phyloP scores from a whole-genome alignment of 305 asterid genomes.

The Fraxinus greggii region DNA sequence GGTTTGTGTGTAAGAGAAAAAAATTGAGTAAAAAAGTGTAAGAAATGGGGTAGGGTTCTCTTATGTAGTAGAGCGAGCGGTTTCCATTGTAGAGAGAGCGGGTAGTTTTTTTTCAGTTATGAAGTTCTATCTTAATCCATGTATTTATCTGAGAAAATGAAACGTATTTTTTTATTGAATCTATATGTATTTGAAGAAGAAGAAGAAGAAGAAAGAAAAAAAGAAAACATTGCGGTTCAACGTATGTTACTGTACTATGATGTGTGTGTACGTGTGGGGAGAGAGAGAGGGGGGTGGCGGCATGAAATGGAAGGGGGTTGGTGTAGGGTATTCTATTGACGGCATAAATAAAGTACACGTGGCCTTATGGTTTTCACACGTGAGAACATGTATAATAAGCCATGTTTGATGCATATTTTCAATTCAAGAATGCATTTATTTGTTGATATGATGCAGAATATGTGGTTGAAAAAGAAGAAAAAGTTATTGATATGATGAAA shows the following conservation, averaged over 20 bases:
- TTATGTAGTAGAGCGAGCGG: background rate
- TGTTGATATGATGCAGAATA: no score
- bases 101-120: background rate
- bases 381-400: no score
- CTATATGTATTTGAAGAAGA: background rate
- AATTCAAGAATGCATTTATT: no score
- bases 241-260: background rate
- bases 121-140: background rate
- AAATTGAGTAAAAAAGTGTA: background rate
- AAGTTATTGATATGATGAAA: no score
- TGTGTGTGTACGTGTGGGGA: no score
- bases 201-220: background rate
- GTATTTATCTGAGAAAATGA: background rate
- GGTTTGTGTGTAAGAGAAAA: background rate
- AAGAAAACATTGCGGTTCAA: background rate
- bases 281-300: no score
- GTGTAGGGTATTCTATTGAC: no score
- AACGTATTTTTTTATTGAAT: background rate
- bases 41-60: background rate
- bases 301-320: no score
- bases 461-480: no score
- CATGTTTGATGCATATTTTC: no score
- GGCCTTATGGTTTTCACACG: background rate
- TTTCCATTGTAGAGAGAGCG: background rate
- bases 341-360: background rate